These are phyloP conservation scores for Fomes fomentarius DNA, from an alignment of 1,284 basidiomycete species.

Conservation along the genomic window DNA sequence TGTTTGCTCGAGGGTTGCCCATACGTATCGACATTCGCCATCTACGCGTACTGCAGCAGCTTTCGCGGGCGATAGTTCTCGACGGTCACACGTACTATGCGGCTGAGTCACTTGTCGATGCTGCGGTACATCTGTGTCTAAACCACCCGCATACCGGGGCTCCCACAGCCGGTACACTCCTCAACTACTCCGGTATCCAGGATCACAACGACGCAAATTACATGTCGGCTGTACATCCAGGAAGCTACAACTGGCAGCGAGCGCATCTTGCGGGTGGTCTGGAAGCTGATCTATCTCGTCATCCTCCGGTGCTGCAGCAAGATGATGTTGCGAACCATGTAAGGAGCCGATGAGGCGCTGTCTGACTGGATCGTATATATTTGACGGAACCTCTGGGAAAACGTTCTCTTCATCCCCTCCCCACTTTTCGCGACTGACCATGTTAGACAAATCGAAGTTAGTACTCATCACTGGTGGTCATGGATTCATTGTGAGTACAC, in stretches of 20 bases:
- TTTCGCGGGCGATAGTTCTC: too few species aligned
- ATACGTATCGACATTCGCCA: too few species aligned
- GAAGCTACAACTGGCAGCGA: not conserved
- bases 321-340: too few species aligned
- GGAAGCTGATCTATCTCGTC: not conserved
- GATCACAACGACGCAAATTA: too few species aligned
- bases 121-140: constrained; percentile 1
- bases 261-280: not conserved
- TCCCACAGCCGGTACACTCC: not conserved
- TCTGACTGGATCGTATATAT: too few species aligned
- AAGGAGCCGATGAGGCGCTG: not conserved
- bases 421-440: not conserved
- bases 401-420: not conserved
- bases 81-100: too few species aligned
- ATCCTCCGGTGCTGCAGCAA: not conserved
- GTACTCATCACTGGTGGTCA: constrained; percentile 52
- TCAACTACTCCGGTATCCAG: too few species aligned
- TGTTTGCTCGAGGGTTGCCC: too few species aligned
- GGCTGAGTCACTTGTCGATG: not conserved
- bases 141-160: not conserved
- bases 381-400: too few species aligned
- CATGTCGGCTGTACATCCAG: not conserved
- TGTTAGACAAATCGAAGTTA: too few species aligned
- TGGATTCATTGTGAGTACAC: constrained; percentile 55
- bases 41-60: too few species aligned